Evolutionary conservation across 2,329 filamentous ascomycete genomes (phyloP).

Genomic region (Tolypocladium paradoxum): DNA sequence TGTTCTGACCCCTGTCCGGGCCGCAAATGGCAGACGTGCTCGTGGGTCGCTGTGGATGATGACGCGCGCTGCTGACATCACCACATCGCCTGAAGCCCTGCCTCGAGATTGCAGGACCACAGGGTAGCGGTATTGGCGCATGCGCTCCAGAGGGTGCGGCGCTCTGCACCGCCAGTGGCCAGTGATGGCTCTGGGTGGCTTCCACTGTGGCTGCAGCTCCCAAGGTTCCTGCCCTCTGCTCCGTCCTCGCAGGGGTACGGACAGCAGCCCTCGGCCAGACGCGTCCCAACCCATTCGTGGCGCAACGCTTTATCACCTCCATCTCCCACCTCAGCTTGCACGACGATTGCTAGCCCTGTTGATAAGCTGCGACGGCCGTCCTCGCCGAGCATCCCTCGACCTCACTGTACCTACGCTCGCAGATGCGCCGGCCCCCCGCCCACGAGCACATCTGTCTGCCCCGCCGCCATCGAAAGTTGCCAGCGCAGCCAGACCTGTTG

Average conservation of each 20-base stretch:
- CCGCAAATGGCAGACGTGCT: background rate
- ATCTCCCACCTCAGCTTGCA: background rate
- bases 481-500: background rate
- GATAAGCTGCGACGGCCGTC: background rate
- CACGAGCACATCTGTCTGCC: background rate
- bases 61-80: background rate
- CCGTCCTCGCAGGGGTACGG: no score
- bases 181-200: background rate
- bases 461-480: slow-evolving; percentile 1
- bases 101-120: background rate
- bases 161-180: background rate
- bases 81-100: background rate
- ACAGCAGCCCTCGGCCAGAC: background rate
- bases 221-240: no score
- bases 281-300: background rate
- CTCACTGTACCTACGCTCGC: background rate
- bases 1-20: background rate
- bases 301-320: background rate
- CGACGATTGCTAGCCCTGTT: background rate
- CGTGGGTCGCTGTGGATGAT: background rate
- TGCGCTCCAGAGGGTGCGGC: background rate
- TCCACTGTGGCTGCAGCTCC: background rate
- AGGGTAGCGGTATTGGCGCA: background rate
- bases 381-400: background rate
- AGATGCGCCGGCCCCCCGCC: background rate